Evolutionary conservation across 352 stramenopile genomes (phyloP).

Genomic region (Pythium insidiosum): DNA sequence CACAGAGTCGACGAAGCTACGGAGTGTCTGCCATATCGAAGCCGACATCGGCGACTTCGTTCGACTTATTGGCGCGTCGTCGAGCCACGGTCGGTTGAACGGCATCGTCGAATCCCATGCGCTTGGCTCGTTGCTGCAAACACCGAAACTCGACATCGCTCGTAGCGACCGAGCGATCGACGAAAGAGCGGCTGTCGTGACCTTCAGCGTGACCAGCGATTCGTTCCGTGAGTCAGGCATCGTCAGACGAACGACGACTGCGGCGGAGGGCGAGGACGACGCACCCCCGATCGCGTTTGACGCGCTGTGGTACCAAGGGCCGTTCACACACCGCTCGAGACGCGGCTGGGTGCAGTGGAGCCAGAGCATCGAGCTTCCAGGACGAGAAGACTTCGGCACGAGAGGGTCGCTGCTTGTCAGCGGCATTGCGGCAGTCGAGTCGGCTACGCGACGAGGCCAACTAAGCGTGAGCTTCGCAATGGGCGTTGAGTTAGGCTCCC

Average conservation of each 20-base stretch:
- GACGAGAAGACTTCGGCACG: neutral
- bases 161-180: neutral
- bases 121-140: conserved; percentile 4
- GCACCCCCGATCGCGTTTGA: conserved; percentile 5
- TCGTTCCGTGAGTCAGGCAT: too few relatives aligned
- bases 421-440: conserved; percentile 14
- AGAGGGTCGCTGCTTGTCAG: conserved; percentile 11
- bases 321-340: conserved; percentile 14
- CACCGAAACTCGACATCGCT: conserved; percentile 1
- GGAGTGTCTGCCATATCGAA: conserved; percentile 12
- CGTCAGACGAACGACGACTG: neutral
- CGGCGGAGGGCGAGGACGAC: neutral
- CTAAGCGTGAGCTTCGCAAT: conserved; percentile 10
- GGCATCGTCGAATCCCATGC: conserved; percentile 10
- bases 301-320: conserved; percentile 14
- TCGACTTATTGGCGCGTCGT: conserved; percentile 1
- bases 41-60: conserved; percentile 9
- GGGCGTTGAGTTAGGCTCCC: conserved; percentile 6
- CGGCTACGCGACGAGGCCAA: conserved; percentile 6
- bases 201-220: neutral
- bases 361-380: conserved; percentile 17
- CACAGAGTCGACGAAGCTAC: conserved; percentile 5
- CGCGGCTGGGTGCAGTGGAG: conserved; percentile 19
- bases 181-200: neutral
- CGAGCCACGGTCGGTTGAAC: neutral